Evolutionary conservation across 163 green algal species (phyloP).

Genomic region (Volvox carteri): DNA sequence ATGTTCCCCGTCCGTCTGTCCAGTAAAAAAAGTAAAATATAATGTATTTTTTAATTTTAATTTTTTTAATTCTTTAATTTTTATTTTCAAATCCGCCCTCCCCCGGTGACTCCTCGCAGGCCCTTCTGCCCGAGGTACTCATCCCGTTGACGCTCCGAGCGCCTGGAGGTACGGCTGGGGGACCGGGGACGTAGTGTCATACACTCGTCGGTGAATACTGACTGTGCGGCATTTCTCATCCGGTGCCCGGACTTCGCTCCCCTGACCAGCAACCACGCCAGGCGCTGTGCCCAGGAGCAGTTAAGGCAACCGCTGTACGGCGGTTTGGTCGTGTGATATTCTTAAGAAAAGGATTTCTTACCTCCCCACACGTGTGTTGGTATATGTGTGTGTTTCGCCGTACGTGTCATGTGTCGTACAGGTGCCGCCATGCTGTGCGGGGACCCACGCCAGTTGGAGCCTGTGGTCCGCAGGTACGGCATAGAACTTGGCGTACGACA

Average conservation of each 20-base stretch:
- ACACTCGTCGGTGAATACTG: too few species aligned
- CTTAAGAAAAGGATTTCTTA: neutral
- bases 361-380: neutral
- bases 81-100: too few species aligned
- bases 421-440: constrained; percentile 60
- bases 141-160: constrained; percentile 35
- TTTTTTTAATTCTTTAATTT: too few species aligned
- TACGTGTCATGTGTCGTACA: neutral
- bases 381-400: neutral
- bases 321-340: neutral
- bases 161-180: neutral
- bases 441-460: constrained; percentile 83
- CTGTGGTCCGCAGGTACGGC: constrained; percentile 66
- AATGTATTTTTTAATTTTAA: too few species aligned
- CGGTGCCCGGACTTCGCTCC: too few species aligned
- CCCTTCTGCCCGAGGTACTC: constrained; percentile 39
- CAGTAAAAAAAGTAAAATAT: too few species aligned
- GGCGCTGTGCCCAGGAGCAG: neutral
- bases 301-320: neutral
- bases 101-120: neutral
- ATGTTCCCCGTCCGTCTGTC: too few species aligned
- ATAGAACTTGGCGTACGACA: neutral
- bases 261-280: neutral
- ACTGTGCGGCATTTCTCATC: neutral
- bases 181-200: too few species aligned